These are phyloP conservation scores for Narthecium ossifragum DNA, from an alignment of 106 monocot species.

Conservation along the genomic window DNA sequence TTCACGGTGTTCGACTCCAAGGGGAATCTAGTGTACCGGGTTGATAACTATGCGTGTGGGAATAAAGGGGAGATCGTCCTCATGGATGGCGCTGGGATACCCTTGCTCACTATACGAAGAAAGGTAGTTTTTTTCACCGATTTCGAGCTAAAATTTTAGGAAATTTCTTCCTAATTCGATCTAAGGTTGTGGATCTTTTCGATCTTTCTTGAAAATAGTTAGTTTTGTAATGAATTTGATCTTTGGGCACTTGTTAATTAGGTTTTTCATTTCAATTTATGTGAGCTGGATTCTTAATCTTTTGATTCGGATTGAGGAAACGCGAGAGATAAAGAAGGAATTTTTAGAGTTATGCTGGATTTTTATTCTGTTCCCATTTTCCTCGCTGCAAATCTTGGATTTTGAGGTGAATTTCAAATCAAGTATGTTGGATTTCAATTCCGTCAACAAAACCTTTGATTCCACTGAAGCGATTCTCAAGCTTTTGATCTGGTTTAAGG, in stretches of 20 bases:
- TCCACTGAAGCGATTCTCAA: background rate
- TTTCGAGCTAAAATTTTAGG: background rate
- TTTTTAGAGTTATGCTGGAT: too few relatives aligned
- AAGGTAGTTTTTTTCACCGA: slow-evolving; percentile 41
- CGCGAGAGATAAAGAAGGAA: too few relatives aligned
- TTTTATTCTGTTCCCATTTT: too few relatives aligned
- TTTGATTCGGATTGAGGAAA: too few relatives aligned
- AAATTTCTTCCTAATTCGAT: slow-evolving; percentile 1
- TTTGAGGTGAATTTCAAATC: background rate
- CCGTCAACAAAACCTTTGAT: background rate
- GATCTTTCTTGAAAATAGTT: background rate
- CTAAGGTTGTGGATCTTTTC: background rate
- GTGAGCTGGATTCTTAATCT: too few relatives aligned
- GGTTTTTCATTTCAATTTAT: too few relatives aligned
- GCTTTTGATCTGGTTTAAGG: background rate
- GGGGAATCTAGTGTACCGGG: slow-evolving; percentile 71
- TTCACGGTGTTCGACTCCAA: slow-evolving; percentile 70
- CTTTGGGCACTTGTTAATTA: too few relatives aligned
- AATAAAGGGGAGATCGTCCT: slow-evolving; percentile 50
- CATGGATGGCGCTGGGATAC: slow-evolving; percentile 63
- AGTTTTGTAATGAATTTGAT: too few relatives aligned
- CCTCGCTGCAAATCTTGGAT: too few relatives aligned
- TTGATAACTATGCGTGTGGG: slow-evolving; percentile 58
- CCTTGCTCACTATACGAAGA: slow-evolving; percentile 50
- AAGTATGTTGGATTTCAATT: background rate